Percentiles rank a stretch among this genome's conserved stretches.
phyloP scores from a whole-genome alignment of 2,329 filamentous ascomycete genomes.

The Ophiostoma ulmi region DNA sequence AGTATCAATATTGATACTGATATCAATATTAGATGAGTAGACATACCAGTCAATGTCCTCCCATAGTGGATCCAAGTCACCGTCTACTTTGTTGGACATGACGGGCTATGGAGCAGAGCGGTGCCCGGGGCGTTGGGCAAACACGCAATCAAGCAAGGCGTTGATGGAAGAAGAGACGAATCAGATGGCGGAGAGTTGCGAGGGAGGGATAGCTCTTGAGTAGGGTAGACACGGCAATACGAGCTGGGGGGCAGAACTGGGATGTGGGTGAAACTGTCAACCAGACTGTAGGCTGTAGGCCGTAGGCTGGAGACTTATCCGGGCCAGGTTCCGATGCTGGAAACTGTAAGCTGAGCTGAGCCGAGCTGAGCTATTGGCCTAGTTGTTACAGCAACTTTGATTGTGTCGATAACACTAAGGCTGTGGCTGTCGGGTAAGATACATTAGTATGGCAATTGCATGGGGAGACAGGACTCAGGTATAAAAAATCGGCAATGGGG shows the following conservation, averaged over 20 bases:
- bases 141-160: neutral
- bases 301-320: neutral
- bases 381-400: neutral
- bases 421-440: slow-evolving; percentile 2
- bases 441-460: neutral
- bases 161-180: neutral
- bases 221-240: neutral
- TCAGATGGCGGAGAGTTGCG: neutral
- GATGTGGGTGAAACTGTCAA: neutral
- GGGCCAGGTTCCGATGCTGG: neutral
- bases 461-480: slow-evolving; percentile 5
- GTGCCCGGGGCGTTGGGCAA: neutral
- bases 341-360: neutral
- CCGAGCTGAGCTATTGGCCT: neutral
- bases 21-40: neutral
- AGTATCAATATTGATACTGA: too few species aligned
- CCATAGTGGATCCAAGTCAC: slow-evolving; percentile 60
- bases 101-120: slow-evolving; percentile 7
- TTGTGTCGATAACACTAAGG: neutral
- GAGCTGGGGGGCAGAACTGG: neutral
- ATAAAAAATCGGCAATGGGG: neutral
- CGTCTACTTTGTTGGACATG: slow-evolving; percentile 39
- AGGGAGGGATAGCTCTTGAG: neutral
- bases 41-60: slow-evolving; percentile 71
- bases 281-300: neutral